These are phyloP conservation scores for Botrytis aclada DNA, from an alignment of 2,329 filamentous ascomycete species.

Conservation along the genomic window DNA sequence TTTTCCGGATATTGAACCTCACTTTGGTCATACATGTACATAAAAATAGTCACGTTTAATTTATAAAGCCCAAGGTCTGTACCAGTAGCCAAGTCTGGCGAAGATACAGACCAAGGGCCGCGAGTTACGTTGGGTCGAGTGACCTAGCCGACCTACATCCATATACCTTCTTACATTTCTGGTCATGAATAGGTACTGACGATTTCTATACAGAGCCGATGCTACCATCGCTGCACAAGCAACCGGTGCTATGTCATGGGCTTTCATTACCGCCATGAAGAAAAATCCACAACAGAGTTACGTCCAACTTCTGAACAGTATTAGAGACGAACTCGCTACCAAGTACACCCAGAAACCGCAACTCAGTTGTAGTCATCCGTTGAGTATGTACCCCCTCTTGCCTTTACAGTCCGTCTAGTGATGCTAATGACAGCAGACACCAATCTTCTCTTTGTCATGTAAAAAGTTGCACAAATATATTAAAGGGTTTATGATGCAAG, in stretches of 20 bases:
- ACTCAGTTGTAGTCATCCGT: conserved; percentile 89
- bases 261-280: conserved; percentile 87
- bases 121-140: conserved; percentile 37
- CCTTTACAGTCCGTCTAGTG: conserved; percentile 2
- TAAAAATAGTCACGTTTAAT: conserved; percentile 18
- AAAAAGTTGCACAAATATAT: conserved; percentile 27
- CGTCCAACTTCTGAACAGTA: conserved; percentile 90
- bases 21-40: conserved; percentile 25
- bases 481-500: conserved; percentile 9
- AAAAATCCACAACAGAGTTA: conserved; percentile 96
- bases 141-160: conserved; percentile 15
- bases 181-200: conserved; percentile 9
- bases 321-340: conserved; percentile 79
- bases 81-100: conserved; percentile 31
- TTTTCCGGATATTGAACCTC: conserved; percentile 25
- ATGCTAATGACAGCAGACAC: conserved; percentile 48
- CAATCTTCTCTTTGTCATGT: conserved; percentile 62
- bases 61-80: conserved; percentile 33
- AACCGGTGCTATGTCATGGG: conserved; percentile 97
- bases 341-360: conserved; percentile 96
- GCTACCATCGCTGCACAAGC: conserved; percentile 80
- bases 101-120: conserved; percentile 34
- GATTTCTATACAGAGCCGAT: conserved; percentile 63
- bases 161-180: not conserved
- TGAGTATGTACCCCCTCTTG: conserved; percentile 58